Base-by-base conservation (phyloP, 768 basidiomycete species). In the Suillus paluster region DNA sequence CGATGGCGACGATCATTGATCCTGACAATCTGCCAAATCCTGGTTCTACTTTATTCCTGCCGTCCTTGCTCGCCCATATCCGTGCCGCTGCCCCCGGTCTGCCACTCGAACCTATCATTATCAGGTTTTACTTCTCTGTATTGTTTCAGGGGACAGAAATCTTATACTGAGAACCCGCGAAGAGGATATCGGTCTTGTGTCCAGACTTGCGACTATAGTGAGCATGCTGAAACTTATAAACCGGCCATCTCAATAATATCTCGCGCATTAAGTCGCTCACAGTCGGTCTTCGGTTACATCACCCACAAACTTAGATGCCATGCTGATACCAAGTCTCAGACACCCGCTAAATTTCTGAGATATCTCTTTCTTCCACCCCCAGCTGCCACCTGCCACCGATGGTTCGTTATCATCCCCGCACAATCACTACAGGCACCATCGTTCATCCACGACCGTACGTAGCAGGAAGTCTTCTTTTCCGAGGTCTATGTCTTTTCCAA, bases 71-170 rank as follows among this genome's bases (percentile, higher is more conserved):
- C 12, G 70, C 75, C 4, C 76, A 82, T 61, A 71, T 89, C 57
- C 82, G 78, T 42, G 66, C 77, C n/a, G 71, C 74, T 8, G 73
- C 75, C 30, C 77, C 83, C n/a, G 77, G 73, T 10, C 70, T 88
- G 17, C 87, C 87, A 9, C 60, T 90, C 3, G 89, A 92, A 57
- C 79, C 84, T 11, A 81, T 85, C 57, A 81, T 91, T 45, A 73
- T 91, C 88, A 88, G 70, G 85, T 87, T 23, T 75, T 91, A 17
- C 81, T 92, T 34, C 81, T 88, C 4, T 89, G 84, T 70, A 77
- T 92, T 52, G 75, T 89, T 39, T 80, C 89, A 4, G 84, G 84
- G 1, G 78, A 87, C 66, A 86, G 82, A 64, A 80, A 91, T 70
- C 75, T 92, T 33, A 79, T 93, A 59, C 75, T 93, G 19, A 81